Evolutionary conservation across 139 green algal species (phyloP).

Genomic region (Coelastrella sp.): DNA sequence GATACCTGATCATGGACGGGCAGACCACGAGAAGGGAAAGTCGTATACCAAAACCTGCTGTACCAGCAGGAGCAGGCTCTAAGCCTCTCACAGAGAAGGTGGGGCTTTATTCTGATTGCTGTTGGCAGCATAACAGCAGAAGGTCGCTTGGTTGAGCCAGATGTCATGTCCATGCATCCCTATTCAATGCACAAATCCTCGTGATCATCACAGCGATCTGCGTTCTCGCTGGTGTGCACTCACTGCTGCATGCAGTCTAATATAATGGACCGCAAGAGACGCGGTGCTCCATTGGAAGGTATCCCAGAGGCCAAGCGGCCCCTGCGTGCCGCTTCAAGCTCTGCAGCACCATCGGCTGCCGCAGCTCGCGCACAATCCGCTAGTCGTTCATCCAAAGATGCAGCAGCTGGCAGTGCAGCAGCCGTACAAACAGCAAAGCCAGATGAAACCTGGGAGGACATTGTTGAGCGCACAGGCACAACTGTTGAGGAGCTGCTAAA

Average conservation of each 20-base stretch:
- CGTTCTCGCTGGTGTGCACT: background rate
- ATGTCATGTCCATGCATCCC: too few species aligned
- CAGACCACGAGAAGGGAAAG: constrained; percentile 24
- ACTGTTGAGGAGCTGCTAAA: constrained; percentile 53
- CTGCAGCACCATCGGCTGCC: background rate
- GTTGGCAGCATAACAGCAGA: background rate
- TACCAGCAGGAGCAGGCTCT: background rate
- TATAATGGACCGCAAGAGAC: constrained; percentile 47
- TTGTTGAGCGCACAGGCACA: constrained; percentile 54
- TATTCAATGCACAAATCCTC: background rate
- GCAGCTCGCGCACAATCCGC: constrained; percentile 10
- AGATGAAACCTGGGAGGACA: constrained; percentile 68
- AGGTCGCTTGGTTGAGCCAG: background rate
- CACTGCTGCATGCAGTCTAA: background rate
- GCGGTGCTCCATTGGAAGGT: constrained; percentile 40
- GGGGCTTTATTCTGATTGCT: background rate
- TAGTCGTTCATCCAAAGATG: background rate
- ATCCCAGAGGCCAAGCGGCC: constrained; percentile 53
- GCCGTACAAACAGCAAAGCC: constrained; percentile 11
- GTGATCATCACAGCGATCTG: background rate
- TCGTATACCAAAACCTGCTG: constrained; percentile 33
- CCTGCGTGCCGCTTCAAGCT: constrained; percentile 7
- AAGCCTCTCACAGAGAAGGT: constrained; percentile 39
- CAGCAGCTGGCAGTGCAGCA: background rate
- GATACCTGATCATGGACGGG: background rate